Evolutionary conservation across 495 filamentous ascomycete genomes (phyloP).

Genomic region (Lasiosphaeriaceae sp.): DNA sequence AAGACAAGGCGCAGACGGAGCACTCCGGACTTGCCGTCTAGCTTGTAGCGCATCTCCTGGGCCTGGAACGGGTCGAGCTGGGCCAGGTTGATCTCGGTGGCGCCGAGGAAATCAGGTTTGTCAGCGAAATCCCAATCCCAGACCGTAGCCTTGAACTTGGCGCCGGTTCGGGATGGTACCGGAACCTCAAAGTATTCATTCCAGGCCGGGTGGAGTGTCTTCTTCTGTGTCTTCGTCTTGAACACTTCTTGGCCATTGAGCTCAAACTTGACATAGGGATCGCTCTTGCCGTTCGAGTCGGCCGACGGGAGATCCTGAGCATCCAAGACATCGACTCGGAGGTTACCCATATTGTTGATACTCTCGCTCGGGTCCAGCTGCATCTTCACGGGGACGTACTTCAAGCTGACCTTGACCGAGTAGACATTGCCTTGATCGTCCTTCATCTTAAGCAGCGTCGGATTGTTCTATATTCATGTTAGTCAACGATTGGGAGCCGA

Average conservation of each 20-base stretch:
- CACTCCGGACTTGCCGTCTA: conserved; percentile 86
- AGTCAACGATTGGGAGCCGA: conserved; percentile 1
- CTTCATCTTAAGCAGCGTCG: conserved; percentile 73
- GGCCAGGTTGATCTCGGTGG: conserved; percentile 71
- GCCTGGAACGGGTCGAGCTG: conserved; percentile 78
- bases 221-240: conserved; percentile 95
- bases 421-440: conserved; percentile 70
- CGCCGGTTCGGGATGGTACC: conserved; percentile 75
- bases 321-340: conserved; percentile 88
- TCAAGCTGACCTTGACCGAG: conserved; percentile 83
- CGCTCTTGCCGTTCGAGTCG: conserved; percentile 93
- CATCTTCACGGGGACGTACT: conserved; percentile 94
- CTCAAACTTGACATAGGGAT: conserved; percentile 93
- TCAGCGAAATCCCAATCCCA: conserved; percentile 96
- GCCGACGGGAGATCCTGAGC: conserved; percentile 83
- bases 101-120: conserved; percentile 82
- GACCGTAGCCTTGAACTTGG: conserved; percentile 79
- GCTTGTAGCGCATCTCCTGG: conserved; percentile 64
- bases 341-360: conserved; percentile 96
- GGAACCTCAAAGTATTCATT: conserved; percentile 90
- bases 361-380: conserved; percentile 87
- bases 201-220: conserved; percentile 91
- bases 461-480: conserved; percentile 63
- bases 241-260: conserved; percentile 80
- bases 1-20: conserved; percentile 86